phyloP scores from a whole-genome alignment of 768 basidiomycete genomes.

The Agrocybe chaxingu region DNA sequence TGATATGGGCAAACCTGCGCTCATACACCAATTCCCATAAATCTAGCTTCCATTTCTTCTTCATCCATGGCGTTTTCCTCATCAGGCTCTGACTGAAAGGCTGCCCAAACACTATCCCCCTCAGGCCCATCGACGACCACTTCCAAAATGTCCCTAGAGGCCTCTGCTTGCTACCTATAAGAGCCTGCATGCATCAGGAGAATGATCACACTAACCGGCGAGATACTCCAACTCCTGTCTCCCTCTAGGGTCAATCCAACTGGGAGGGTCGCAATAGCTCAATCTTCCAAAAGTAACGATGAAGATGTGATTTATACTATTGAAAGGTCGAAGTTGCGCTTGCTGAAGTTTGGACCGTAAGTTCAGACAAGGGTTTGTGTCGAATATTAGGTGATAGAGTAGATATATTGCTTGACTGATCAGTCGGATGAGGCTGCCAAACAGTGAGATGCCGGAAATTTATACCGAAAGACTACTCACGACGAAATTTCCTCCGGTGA shows the following conservation, averaged over 20 bases:
- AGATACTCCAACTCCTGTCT: constrained; percentile 41
- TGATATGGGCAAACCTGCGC: neutral
- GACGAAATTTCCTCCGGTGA: constrained; percentile 30
- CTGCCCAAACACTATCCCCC: constrained; percentile 60
- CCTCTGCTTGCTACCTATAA: constrained; percentile 33
- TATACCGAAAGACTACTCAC: constrained; percentile 25
- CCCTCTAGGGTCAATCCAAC: constrained; percentile 46
- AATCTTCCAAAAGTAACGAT: constrained; percentile 75
- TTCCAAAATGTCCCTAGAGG: constrained; percentile 60
- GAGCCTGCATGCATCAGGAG: constrained; percentile 1
- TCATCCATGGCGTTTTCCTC: constrained; percentile 45
- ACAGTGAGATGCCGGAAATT: neutral
- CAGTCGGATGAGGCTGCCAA: constrained; percentile 44
- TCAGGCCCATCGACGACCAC: constrained; percentile 72
- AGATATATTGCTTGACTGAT: constrained; percentile 55
- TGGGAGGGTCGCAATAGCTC: constrained; percentile 64
- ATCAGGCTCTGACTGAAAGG: constrained; percentile 48
- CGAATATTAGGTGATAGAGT: constrained; percentile 61
- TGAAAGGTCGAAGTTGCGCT: constrained; percentile 52
- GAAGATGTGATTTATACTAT: constrained; percentile 65
- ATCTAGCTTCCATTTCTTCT: constrained; percentile 55
- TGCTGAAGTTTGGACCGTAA: constrained; percentile 58
- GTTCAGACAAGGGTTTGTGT: constrained; percentile 41
- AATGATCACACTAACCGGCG: constrained; percentile 36
- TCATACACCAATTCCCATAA: constrained; percentile 28